Conservation (phyloP, 1,284 basidiomycete genomes). For the Moesziomyces aphidis region DNA sequence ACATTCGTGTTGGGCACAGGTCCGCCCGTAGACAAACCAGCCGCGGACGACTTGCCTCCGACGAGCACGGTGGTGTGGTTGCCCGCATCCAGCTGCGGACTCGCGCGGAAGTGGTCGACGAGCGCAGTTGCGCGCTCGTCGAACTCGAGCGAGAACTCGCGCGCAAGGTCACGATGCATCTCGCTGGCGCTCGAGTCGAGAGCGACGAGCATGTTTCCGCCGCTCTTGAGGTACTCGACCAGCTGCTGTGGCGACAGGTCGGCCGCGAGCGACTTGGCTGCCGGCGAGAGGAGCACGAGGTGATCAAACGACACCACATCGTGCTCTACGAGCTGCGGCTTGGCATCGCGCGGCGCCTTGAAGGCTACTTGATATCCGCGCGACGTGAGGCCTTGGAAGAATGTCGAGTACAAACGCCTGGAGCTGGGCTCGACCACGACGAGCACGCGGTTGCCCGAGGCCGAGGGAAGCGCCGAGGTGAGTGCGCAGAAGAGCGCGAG, state of each 20-base stretch:
- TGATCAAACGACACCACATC: constrained; percentile 63
- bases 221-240: constrained; percentile 76
- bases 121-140: constrained; percentile 68
- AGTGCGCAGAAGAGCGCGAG: constrained; percentile 22
- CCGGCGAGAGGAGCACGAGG: constrained; percentile 54
- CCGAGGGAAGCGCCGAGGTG: constrained; percentile 34
- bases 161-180: constrained; percentile 70
- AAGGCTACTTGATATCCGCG: constrained; percentile 51
- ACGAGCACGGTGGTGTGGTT: constrained; percentile 57
- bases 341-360: constrained; percentile 32
- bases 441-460: constrained; percentile 60
- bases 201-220: constrained; percentile 85
- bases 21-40: constrained; percentile 30
- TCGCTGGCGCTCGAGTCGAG: constrained; percentile 75
- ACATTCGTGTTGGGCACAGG: constrained; percentile 61
- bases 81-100: constrained; percentile 37
- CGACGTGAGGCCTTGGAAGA: constrained; percentile 32
- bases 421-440: constrained; percentile 44
- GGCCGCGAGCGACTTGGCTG: constrained; percentile 73
- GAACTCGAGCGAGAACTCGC: constrained; percentile 73
- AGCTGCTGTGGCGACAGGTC: constrained; percentile 87
- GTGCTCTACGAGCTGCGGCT: constrained; percentile 47
- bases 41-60: constrained; percentile 24
- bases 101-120: constrained; percentile 70
- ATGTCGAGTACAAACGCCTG: constrained; percentile 35